phyloP scores from a whole-genome alignment of 768 basidiomycete species.

The Leccinum subgranulosum region DNA sequence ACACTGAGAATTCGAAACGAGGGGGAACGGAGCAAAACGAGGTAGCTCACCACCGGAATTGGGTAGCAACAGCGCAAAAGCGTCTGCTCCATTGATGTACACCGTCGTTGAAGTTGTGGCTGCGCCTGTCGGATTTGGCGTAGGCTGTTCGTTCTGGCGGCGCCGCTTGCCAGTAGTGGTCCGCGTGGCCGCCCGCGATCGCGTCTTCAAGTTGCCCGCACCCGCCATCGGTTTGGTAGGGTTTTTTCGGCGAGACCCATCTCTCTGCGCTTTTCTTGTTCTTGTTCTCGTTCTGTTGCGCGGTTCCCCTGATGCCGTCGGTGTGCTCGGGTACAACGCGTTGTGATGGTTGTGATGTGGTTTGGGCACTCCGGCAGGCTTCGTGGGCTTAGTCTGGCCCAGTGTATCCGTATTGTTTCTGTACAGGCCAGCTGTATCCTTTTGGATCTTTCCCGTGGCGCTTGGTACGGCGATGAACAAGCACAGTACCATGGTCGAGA shows the following conservation, averaged over 20 bases:
- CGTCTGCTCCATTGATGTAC: constrained; percentile 25
- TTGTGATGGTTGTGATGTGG: not conserved
- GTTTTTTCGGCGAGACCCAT: not conserved
- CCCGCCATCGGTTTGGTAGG: not conserved
- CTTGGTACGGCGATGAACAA: constrained; percentile 6
- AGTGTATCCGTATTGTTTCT: not conserved
- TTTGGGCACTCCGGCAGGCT: not conserved
- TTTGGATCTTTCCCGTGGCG: constrained; percentile 1
- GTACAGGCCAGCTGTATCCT: not conserved
- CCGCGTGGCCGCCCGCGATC: constrained; percentile 7
- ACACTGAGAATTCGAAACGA: not conserved
- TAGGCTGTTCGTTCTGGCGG: constrained; percentile 31
- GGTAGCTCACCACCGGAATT: constrained; percentile 29
- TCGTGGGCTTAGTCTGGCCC: not conserved
- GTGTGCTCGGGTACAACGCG: constrained; percentile 1
- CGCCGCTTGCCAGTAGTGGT: constrained; percentile 14
- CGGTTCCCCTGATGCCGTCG: not conserved
- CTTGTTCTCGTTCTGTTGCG: not conserved
- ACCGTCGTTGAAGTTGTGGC: constrained; percentile 35
- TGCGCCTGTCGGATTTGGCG: constrained; percentile 39
- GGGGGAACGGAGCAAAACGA: not conserved
- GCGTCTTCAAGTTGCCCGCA: not conserved
- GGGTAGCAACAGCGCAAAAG: constrained; percentile 38
- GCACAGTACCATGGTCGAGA: constrained; percentile 9
- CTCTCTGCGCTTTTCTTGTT: not conserved